Conservation (phyloP, 371 early-diverging fungal genomes). For the Gilbertella persicaria region DNA sequence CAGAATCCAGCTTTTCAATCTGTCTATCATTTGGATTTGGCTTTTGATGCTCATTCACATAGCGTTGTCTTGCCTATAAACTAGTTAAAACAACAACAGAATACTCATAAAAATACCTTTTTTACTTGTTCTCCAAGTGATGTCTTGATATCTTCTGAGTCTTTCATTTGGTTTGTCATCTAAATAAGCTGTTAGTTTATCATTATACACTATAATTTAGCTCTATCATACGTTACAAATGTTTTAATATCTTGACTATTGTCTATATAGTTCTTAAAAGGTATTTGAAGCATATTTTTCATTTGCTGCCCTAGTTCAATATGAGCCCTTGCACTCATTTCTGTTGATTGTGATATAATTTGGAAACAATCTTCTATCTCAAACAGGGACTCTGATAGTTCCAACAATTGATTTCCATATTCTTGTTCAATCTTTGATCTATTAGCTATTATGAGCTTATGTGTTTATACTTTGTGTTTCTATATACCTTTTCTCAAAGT, state of each 20-base stretch:
- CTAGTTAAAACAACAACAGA: too few species aligned
- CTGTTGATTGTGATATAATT: conserved; percentile 6
- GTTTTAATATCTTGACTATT: conserved; percentile 5
- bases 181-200: neutral
- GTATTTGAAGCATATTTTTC: conserved; percentile 7
- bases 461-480: neutral
- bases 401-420: conserved; percentile 13
- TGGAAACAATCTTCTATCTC: conserved; percentile 5
- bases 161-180: conserved; percentile 15
- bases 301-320: conserved; percentile 18
- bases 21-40: neutral
- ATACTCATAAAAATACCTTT: conserved; percentile 1
- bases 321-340: conserved; percentile 20
- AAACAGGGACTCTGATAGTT: conserved; percentile 6
- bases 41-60: conserved; percentile 7
- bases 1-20: conserved; percentile 2
- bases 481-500: conserved; percentile 4
- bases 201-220: too few species aligned
- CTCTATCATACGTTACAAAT: conserved; percentile 14
- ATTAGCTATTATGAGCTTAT: neutral
- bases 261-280: neutral
- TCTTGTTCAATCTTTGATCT: conserved; percentile 16
- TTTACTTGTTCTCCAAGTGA: conserved; percentile 1
- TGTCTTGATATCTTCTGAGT: conserved; percentile 4
- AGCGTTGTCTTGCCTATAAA: conserved; percentile 6